phyloP scores from a whole-genome alignment of 2,329 filamentous ascomycete species.

The Exophiala phaeomuriformis region DNA sequence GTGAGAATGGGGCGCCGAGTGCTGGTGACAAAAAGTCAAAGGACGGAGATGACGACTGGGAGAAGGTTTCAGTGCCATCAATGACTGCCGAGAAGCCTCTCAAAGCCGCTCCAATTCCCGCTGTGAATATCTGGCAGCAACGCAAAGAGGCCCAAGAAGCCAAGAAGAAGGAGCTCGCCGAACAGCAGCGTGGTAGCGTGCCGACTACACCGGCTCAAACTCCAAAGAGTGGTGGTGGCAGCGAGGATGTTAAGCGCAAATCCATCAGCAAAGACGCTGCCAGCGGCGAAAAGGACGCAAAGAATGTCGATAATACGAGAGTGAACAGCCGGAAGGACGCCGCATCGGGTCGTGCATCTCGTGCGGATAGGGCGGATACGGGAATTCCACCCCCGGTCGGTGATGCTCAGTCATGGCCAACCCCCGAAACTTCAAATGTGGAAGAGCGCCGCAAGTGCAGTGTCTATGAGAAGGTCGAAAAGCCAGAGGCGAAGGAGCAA shows the following conservation, averaged over 20 bases:
- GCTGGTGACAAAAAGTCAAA: slow-evolving; percentile 46
- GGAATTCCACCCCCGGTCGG: slow-evolving; percentile 57
- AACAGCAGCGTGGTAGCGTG: slow-evolving; percentile 26
- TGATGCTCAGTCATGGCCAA: slow-evolving; percentile 81
- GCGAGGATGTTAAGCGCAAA: slow-evolving; percentile 28
- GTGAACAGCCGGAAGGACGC: slow-evolving; percentile 14
- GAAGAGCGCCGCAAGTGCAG: slow-evolving; percentile 64
- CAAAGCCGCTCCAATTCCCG: slow-evolving; percentile 71
- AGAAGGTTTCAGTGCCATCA: slow-evolving; percentile 49
- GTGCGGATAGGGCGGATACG: slow-evolving; percentile 21
- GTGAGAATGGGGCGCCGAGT: slow-evolving; percentile 29
- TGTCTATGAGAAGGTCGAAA: slow-evolving; percentile 52
- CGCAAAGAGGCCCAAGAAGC: slow-evolving; percentile 60
- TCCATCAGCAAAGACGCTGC: slow-evolving; percentile 10
- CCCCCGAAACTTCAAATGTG: slow-evolving; percentile 68
- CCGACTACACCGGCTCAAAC: slow-evolving; percentile 16
- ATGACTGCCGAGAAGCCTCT: slow-evolving; percentile 48
- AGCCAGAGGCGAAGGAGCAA: slow-evolving; percentile 50
- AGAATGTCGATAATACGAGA: slow-evolving; percentile 5
- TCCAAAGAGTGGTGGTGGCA: slow-evolving; percentile 31
- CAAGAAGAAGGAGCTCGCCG: slow-evolving; percentile 39
- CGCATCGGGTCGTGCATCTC: slow-evolving; percentile 23
- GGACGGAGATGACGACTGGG: slow-evolving; percentile 49
- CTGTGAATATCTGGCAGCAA: slow-evolving; percentile 83
- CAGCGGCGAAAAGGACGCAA: slow-evolving; percentile 12